Conservation (phyloP, 2,329 filamentous ascomycete species). For the Phialophora verrucosa region DNA sequence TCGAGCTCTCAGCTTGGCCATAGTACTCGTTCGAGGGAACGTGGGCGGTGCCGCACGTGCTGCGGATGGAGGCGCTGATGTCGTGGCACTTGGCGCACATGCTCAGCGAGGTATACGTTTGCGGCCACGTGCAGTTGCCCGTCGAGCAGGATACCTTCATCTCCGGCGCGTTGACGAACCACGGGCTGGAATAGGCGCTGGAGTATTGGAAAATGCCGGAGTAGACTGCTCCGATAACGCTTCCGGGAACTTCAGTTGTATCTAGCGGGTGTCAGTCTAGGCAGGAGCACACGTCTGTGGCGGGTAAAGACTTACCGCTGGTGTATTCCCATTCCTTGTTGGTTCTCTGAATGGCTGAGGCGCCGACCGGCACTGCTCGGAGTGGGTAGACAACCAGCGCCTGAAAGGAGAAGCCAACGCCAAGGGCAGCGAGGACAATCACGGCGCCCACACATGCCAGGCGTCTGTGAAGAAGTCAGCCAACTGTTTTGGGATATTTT, state of each 20-base stretch:
- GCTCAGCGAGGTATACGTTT: conserved; percentile 19
- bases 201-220: conserved; percentile 17
- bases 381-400: conserved; percentile 19
- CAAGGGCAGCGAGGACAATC: conserved; percentile 22
- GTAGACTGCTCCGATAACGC: conserved; percentile 14
- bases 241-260: conserved; percentile 5
- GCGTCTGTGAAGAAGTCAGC: conserved; percentile 2
- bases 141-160: conserved; percentile 20
- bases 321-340: background rate
- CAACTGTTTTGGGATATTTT: background rate
- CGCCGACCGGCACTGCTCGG: conserved; percentile 1
- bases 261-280: background rate
- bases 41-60: conserved; percentile 8
- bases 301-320: conserved; percentile 1
- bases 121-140: conserved; percentile 24
- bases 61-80: conserved; percentile 5
- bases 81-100: conserved; percentile 21
- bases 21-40: background rate
- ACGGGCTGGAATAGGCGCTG: background rate
- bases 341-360: conserved; percentile 4
- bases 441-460: conserved; percentile 23
- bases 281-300: background rate
- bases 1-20: background rate
- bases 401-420: conserved; percentile 20
- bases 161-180: background rate